phyloP scores from a whole-genome alignment of 345 rosid species.

The Populus nigra region DNA sequence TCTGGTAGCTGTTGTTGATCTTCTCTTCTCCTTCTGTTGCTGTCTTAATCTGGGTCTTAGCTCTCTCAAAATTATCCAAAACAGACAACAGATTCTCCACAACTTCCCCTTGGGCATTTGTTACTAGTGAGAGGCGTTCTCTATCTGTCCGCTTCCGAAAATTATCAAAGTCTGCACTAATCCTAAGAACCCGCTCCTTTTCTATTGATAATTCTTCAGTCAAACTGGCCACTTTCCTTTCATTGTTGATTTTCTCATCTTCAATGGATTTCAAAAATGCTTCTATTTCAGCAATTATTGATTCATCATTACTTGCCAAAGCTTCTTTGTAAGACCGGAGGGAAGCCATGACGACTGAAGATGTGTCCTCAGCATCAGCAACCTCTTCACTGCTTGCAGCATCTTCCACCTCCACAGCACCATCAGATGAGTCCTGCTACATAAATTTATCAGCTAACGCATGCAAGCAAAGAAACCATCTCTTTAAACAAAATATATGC shows the following conservation, averaged over 20 bases:
- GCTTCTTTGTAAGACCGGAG: slow-evolving; percentile 69
- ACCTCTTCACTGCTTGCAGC: slow-evolving; percentile 26
- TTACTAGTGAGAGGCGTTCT: slow-evolving; percentile 73
- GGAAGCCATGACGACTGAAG: slow-evolving; percentile 45
- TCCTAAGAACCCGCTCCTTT: slow-evolving; percentile 74
- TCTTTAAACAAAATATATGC: not conserved
- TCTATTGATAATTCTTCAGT: slow-evolving; percentile 61
- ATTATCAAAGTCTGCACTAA: slow-evolving; percentile 94
- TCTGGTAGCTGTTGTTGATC: slow-evolving; percentile 85
- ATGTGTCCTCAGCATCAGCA: slow-evolving; percentile 44
- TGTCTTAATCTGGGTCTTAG: slow-evolving; percentile 77
- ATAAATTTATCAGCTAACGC: slow-evolving; percentile 21
- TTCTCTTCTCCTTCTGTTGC: slow-evolving; percentile 90
- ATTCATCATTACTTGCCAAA: slow-evolving; percentile 55
- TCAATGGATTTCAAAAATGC: slow-evolving; percentile 61
- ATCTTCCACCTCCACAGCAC: slow-evolving; percentile 41
- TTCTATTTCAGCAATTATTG: slow-evolving; percentile 64
- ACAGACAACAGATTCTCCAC: slow-evolving; percentile 75
- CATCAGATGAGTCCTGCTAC: slow-evolving; percentile 64
- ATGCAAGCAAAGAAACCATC: not conserved
- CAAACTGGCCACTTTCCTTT: slow-evolving; percentile 52
- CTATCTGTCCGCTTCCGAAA: slow-evolving; percentile 90
- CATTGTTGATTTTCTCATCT: slow-evolving; percentile 57
- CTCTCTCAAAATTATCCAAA: slow-evolving; percentile 95
- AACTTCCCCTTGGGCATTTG: slow-evolving; percentile 92